Conservation (phyloP, 768 basidiomycete species). For the Calocybe gangraenosa region DNA sequence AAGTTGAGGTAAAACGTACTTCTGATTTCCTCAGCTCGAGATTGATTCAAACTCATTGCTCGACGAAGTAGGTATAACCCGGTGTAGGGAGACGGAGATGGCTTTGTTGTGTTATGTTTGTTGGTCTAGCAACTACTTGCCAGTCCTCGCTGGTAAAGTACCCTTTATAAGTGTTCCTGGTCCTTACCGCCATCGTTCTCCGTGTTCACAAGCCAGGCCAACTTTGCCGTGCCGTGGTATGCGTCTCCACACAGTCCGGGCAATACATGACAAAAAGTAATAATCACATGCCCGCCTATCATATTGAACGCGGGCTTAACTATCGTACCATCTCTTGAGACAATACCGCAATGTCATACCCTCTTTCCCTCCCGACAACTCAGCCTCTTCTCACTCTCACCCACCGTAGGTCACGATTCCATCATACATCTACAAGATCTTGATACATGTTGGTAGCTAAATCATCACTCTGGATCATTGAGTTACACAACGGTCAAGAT, state of each 20-base stretch:
- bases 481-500: conserved; percentile 76
- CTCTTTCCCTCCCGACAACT: conserved; percentile 44
- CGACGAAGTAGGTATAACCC: too few relatives aligned
- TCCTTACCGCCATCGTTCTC: too few relatives aligned
- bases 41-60: conserved; percentile 35
- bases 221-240: too few relatives aligned
- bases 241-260: too few relatives aligned
- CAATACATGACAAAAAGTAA: too few relatives aligned
- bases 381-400: conserved; percentile 63
- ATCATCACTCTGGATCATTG: conserved; percentile 66
- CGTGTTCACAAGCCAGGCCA: too few relatives aligned
- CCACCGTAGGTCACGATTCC: conserved; percentile 42
- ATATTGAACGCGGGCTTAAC: too few relatives aligned
- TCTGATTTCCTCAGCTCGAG: conserved; percentile 44
- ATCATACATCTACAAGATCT: background rate
- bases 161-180: too few relatives aligned
- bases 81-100: conserved; percentile 7
- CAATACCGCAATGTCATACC: conserved; percentile 41
- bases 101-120: conserved; percentile 16
- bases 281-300: too few relatives aligned
- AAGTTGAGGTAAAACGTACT: conserved; percentile 29
- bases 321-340: too few relatives aligned
- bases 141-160: too few relatives aligned
- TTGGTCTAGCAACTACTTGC: too few relatives aligned
- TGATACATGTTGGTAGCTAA: conserved; percentile 39